phyloP scores from a whole-genome alignment of 169 alveolate species.

The Plasmodium yoelii region DNA sequence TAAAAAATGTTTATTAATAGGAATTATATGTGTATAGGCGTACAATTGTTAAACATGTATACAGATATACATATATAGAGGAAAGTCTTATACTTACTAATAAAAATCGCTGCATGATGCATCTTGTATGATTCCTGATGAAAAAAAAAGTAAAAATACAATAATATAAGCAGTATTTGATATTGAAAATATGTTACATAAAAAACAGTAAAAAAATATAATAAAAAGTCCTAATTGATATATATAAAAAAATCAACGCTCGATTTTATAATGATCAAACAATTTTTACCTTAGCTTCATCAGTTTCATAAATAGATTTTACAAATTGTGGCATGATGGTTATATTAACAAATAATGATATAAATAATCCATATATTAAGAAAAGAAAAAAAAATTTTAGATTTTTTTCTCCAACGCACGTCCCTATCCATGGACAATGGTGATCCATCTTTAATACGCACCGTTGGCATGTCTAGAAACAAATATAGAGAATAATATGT shows the following conservation, averaged over 20 bases:
- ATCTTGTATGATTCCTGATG: constrained; percentile 9
- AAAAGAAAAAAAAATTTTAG: constrained; percentile 50
- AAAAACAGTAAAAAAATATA: neutral
- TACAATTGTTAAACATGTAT: neutral
- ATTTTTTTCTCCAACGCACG: constrained; percentile 69
- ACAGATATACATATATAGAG: neutral
- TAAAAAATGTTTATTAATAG: neutral
- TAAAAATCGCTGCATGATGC: constrained; percentile 41
- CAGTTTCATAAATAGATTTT: constrained; percentile 24
- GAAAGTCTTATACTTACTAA: constrained; percentile 20
- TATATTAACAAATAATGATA: constrained; percentile 20
- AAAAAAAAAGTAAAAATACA: constrained; percentile 1
- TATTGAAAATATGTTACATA: neutral
- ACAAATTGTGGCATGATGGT: constrained; percentile 44
- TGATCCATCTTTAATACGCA: constrained; percentile 71
- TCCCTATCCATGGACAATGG: constrained; percentile 75
- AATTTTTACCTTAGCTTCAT: constrained; percentile 9
- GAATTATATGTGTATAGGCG: neutral
- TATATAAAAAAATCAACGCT: no score
- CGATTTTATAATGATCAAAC: no score
- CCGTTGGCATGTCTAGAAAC: constrained; percentile 22
- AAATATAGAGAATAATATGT: neutral
- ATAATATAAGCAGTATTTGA: neutral
- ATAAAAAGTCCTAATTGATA: no score
- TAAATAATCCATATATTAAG: constrained; percentile 33